Evolutionary conservation across 441 rosid species (phyloP).

Genomic region (Biscutella laevigata): DNA sequence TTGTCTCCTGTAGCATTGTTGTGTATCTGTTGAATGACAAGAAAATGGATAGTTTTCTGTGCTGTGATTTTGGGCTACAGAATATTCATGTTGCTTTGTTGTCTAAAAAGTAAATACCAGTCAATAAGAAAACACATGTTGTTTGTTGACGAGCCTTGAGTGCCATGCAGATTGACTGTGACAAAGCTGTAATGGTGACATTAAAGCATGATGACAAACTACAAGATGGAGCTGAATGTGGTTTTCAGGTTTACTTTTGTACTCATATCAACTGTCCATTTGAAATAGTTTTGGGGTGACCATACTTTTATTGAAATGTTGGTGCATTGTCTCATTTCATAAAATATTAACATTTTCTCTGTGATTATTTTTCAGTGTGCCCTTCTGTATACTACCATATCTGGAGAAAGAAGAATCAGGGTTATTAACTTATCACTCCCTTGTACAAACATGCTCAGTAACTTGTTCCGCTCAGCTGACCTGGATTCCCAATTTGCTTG

Average conservation of each 20-base stretch:
- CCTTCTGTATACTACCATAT: constrained; percentile 56
- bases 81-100: not conserved
- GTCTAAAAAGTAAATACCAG: not conserved
- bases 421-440: constrained; percentile 79
- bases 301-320: constrained; percentile 14
- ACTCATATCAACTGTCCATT: constrained; percentile 16
- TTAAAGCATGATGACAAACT: constrained; percentile 96
- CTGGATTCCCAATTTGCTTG: constrained; percentile 89
- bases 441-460: constrained; percentile 79
- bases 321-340: constrained; percentile 13
- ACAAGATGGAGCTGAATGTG: constrained; percentile 72
- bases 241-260: constrained; percentile 68
- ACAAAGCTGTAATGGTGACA: constrained; percentile 89
- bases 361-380: constrained; percentile 47
- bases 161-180: constrained; percentile 85
- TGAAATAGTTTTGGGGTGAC: not conserved
- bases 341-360: too few species aligned
- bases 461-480: constrained; percentile 87
- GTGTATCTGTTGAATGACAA: too few species aligned
- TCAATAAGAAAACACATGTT: not conserved
- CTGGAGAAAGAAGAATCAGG: constrained; percentile 96
- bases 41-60: not conserved
- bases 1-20: not conserved
- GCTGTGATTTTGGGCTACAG: not conserved
- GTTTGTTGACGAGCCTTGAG: constrained; percentile 10